Percentiles rank a stretch among this genome's conserved stretches.
These are phyloP conservation scores for Deinandra increscens DNA, from an alignment of 129 eudicot species.

Conservation along the genomic window DNA sequence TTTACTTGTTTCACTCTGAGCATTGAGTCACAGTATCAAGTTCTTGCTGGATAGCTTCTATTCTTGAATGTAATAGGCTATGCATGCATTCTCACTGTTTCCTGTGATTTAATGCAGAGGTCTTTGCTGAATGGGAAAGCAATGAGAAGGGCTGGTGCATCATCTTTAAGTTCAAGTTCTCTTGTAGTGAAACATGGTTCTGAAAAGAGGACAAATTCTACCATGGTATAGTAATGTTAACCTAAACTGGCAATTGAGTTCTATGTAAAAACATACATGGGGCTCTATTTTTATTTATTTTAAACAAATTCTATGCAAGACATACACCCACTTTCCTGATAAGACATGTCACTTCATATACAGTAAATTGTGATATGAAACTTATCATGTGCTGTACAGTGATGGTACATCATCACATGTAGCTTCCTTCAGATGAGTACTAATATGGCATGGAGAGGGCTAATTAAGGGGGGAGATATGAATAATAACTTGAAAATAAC, in stretches of 20 bases:
- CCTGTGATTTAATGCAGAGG: constrained; percentile 40
- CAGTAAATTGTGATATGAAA: not conserved
- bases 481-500: not conserved
- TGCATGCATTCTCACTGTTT: constrained; percentile 25
- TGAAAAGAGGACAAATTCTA: constrained; percentile 51
- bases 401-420: not conserved
- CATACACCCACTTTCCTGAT: not conserved
- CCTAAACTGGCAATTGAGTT: not conserved
- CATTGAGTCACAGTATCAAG: no score
- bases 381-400: not conserved
- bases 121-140: constrained; percentile 48
- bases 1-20: no score
- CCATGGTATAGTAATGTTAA: constrained; percentile 42
- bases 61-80: not conserved
- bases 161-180: constrained; percentile 43
- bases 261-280: not conserved
- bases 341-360: constrained; percentile 11
- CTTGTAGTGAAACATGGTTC: constrained; percentile 46
- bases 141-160: constrained; percentile 53
- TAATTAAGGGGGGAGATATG: not conserved
- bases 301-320: not conserved
- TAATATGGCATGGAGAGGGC: constrained; percentile 1
- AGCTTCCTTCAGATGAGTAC: not conserved
- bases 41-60: not conserved
- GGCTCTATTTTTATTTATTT: not conserved